These are phyloP conservation scores for Avicennia marina DNA, from an alignment of 257 asterid genomes.

Conservation along the genomic window DNA sequence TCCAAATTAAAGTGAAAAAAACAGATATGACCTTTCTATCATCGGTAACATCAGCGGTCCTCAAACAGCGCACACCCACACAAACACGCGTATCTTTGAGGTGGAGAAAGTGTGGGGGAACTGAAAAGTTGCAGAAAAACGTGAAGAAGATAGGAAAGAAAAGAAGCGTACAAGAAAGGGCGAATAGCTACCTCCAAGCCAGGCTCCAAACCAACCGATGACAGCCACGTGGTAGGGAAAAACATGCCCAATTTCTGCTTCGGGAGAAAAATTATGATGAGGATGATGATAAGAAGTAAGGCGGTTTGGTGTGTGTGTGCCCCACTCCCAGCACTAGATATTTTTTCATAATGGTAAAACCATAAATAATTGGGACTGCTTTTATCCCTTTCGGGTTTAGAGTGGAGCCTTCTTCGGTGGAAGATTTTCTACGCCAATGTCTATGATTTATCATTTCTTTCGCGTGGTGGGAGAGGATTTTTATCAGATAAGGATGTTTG, in stretches of 20 bases:
- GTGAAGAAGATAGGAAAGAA: not conserved
- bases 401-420: constrained; percentile 23
- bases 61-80: not conserved
- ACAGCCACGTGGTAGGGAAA: constrained; percentile 33
- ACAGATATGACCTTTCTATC: constrained; percentile 9
- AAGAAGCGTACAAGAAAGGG: constrained; percentile 29
- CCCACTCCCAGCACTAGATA: constrained; percentile 19
- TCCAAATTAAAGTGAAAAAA: not conserved
- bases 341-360: no score
- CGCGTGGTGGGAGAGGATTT: no score
- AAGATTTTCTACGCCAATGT: constrained; percentile 26
- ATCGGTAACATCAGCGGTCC: constrained; percentile 15
- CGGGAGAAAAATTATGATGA: constrained; percentile 14
- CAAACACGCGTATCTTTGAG: not conserved
- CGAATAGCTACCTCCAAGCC: constrained; percentile 28
- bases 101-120: not conserved
- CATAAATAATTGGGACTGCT: no score
- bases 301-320: constrained; percentile 11
- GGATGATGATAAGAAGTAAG: constrained; percentile 20
- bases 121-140: constrained; percentile 15
- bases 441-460: no score
- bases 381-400: constrained; percentile 17
- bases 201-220: constrained; percentile 30
- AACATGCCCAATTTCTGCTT: constrained; percentile 16
- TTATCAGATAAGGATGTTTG: no score